Conservation (phyloP, 352 stramenopile species). For the Globisporangium nodosum region DNA sequence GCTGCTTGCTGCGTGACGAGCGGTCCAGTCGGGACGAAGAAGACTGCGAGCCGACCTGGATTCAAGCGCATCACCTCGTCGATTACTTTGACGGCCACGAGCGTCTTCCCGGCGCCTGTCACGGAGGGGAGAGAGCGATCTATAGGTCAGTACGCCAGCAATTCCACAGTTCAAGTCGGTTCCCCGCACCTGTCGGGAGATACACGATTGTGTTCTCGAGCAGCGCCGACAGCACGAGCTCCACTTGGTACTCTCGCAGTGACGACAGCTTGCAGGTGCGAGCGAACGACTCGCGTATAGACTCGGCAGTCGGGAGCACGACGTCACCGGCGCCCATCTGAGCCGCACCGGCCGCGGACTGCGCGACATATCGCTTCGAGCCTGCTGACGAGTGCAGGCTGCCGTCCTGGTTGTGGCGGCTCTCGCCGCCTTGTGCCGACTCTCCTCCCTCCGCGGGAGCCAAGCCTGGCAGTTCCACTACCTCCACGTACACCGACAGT, state of each 20-base stretch:
- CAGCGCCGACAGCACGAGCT: slow-evolving; percentile 58
- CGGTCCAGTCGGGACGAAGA: slow-evolving; percentile 69
- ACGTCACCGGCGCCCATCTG: background rate
- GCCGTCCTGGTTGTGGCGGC: slow-evolving; percentile 2
- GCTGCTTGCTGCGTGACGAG: slow-evolving; percentile 71
- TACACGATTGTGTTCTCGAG: slow-evolving; percentile 81
- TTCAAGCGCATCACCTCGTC: slow-evolving; percentile 62
- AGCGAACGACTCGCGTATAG: slow-evolving; percentile 25
- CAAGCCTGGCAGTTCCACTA: slow-evolving; percentile 9
- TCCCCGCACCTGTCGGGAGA: slow-evolving; percentile 43
- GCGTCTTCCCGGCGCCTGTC: slow-evolving; percentile 59
- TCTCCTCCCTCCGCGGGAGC: background rate
- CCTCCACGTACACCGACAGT: slow-evolving; percentile 19
- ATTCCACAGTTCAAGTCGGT: background rate
- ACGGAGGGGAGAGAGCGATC: background rate
- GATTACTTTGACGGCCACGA: slow-evolving; percentile 71
- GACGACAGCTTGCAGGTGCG: slow-evolving; percentile 35
- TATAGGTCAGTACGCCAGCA: background rate
- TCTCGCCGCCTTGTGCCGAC: background rate
- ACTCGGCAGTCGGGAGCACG: slow-evolving; percentile 22
- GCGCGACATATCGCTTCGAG: background rate
- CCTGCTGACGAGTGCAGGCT: slow-evolving; percentile 4
- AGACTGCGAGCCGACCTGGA: slow-evolving; percentile 38
- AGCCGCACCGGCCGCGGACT: no score
- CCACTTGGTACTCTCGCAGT: slow-evolving; percentile 61